These are phyloP conservation scores for Alternaria alternata DNA, from an alignment of 2,329 filamentous ascomycete species.

Conservation along the genomic window DNA sequence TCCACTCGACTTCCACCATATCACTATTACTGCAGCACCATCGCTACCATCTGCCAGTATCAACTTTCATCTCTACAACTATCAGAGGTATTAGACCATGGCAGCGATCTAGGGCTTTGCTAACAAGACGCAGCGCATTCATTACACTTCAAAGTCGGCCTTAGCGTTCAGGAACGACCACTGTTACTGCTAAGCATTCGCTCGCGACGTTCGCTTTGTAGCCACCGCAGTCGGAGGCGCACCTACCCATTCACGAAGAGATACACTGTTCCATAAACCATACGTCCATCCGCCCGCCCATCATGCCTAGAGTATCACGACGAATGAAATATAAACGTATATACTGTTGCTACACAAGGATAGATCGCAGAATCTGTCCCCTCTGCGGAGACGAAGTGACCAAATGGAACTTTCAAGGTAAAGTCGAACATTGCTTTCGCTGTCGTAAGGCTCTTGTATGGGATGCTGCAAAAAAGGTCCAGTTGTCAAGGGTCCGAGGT, in stretches of 20 bases:
- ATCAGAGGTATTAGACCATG: not conserved
- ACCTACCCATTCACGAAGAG: not conserved
- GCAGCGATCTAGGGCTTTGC: not conserved
- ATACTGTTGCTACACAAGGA: not conserved
- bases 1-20: not conserved
- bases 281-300: not conserved
- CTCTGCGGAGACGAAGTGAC: not conserved
- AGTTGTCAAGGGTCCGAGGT: not conserved
- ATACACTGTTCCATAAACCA: not conserved
- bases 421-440: not conserved
- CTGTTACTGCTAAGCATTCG: not conserved
- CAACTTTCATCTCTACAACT: not conserved
- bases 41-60: not conserved
- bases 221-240: not conserved
- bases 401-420: not conserved
- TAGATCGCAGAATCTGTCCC: not conserved
- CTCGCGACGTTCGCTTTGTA: not conserved
- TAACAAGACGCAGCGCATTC: not conserved
- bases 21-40: not conserved
- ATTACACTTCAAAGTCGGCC: not conserved
- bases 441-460: not conserved
- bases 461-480: not conserved
- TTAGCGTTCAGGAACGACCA: not conserved
- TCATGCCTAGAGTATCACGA: not conserved
- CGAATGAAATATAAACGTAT: not conserved